Evolutionary conservation across 371 early-diverging fungal genomes (phyloP).

Genomic region (Cokeromyces recurvatus): DNA sequence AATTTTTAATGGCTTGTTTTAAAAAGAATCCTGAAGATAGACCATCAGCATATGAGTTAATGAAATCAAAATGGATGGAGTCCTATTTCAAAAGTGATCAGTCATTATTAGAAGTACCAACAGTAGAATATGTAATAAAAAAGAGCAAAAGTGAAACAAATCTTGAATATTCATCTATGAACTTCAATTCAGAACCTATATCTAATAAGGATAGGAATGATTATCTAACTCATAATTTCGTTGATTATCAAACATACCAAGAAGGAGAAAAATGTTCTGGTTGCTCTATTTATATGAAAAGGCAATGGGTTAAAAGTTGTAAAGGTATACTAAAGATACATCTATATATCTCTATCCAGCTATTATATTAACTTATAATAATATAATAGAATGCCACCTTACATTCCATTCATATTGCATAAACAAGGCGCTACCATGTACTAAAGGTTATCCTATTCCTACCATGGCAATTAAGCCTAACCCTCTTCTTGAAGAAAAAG

Average conservation of each 20-base stretch:
- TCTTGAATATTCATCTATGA: background rate
- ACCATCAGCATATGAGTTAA: slow-evolving; percentile 63
- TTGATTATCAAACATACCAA: slow-evolving; percentile 1
- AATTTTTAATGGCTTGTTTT: slow-evolving; percentile 78
- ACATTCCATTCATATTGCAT: slow-evolving; percentile 2
- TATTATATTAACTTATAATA: background rate
- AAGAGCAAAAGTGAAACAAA: slow-evolving; percentile 5
- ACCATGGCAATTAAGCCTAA: too few relatives aligned
- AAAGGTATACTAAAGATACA: slow-evolving; percentile 1
- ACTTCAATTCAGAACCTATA: background rate
- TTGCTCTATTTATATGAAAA: slow-evolving; percentile 3
- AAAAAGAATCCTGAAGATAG: slow-evolving; percentile 69
- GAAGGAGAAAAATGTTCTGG: slow-evolving; percentile 4
- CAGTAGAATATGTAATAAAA: background rate
- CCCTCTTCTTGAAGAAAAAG: too few relatives aligned
- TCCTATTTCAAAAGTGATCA: slow-evolving; percentile 1
- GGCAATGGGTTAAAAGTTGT: slow-evolving; percentile 3
- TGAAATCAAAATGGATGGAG: slow-evolving; percentile 58
- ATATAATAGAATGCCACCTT: slow-evolving; percentile 3
- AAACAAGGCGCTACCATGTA: background rate
- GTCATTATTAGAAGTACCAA: background rate
- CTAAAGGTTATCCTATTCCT: slow-evolving; percentile 35
- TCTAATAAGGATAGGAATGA: too few relatives aligned
- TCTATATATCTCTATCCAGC: background rate
- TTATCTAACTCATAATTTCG: background rate